phyloP scores from a whole-genome alignment of 441 rosid species.

The Euphorbia neoarborescens region DNA sequence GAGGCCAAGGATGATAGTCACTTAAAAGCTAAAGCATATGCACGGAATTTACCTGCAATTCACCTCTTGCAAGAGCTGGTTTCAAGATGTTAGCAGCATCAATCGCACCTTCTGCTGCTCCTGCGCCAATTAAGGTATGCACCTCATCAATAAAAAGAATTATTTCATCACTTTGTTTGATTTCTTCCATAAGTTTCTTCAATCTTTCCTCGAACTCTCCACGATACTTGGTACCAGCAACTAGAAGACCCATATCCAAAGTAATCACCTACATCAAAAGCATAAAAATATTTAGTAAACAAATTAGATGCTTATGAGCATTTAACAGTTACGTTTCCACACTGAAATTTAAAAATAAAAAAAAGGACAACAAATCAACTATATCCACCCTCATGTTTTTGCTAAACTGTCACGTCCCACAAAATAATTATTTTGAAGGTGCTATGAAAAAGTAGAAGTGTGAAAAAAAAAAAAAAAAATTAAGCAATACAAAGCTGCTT shows the following conservation, averaged over 20 bases:
- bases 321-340: neutral
- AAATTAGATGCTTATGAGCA: neutral
- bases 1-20: neutral
- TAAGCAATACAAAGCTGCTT: neutral
- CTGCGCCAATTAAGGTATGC: conserved; percentile 50
- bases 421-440: neutral
- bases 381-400: neutral
- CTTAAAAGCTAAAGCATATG: neutral
- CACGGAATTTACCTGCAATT: conserved; percentile 32
- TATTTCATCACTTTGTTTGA: conserved; percentile 41
- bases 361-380: neutral
- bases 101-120: conserved; percentile 40
- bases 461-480: neutral
- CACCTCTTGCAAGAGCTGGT: conserved; percentile 57
- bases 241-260: conserved; percentile 48
- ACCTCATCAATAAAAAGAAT: conserved; percentile 56
- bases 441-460: neutral
- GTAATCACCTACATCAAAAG: conserved; percentile 30
- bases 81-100: conserved; percentile 57
- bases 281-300: neutral
- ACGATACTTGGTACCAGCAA: conserved; percentile 45
- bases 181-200: conserved; percentile 43
- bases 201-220: conserved; percentile 53
- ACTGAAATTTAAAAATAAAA: neutral
- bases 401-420: neutral